phyloP scores from a whole-genome alignment of 495 filamentous ascomycete genomes.

The Pseudomonodictys pantanalensis region DNA sequence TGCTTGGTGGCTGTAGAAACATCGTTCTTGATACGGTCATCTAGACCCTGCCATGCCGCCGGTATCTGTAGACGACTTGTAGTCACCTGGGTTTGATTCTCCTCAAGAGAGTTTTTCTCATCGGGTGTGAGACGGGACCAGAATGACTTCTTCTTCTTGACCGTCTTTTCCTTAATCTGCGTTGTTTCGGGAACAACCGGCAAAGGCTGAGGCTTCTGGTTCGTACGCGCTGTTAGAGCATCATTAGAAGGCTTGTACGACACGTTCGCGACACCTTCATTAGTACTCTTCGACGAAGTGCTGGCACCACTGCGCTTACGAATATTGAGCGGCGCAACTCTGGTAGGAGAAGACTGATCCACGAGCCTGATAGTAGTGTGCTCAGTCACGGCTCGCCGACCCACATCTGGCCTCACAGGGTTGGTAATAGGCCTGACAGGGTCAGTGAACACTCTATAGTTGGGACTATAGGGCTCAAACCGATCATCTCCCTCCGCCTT shows the following conservation, averaged over 20 bases:
- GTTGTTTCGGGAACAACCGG: constrained; percentile 9
- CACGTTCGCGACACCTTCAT: constrained; percentile 5
- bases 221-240: constrained; percentile 7
- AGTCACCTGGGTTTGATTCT: constrained; percentile 12
- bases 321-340: constrained; percentile 43
- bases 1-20: constrained; percentile 1
- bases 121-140: constrained; percentile 38
- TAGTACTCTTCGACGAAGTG: constrained; percentile 16
- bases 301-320: constrained; percentile 41
- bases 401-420: too few species aligned
- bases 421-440: constrained; percentile 34
- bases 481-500: constrained; percentile 30
- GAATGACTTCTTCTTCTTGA: constrained; percentile 41
- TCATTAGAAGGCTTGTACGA: constrained; percentile 11
- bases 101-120: constrained; percentile 22
- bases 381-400: constrained; percentile 25
- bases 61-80: constrained; percentile 22
- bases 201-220: background rate
- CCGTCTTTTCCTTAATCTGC: constrained; percentile 18
- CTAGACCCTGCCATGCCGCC: constrained; percentile 28
- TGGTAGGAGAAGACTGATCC: constrained; percentile 37
- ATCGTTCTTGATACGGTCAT: constrained; percentile 32
- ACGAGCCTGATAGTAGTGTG: constrained; percentile 41
- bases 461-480: constrained; percentile 24
- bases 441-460: constrained; percentile 41